Evolutionary conservation across 2,329 filamentous ascomycete species (phyloP), one percentile per base, ranked within the genome.

Genomic region (Fusarium pseudoanthophilum): DNA sequence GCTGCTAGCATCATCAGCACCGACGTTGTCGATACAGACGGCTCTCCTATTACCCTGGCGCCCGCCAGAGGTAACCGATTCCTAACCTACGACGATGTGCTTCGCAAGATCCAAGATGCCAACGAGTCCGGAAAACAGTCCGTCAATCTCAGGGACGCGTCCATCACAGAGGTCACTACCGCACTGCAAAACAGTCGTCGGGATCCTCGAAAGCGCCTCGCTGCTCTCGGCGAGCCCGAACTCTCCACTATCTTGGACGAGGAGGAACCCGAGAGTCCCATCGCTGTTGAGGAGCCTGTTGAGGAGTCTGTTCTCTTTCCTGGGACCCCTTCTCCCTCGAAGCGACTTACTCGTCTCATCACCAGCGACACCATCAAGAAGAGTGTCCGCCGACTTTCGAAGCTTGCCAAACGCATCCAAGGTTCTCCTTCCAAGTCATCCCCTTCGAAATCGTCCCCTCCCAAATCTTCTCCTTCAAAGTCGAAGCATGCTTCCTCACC

Each of bases 281-380:
- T 72, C 30, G 60, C 77, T 26, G 71, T 77, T 39, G 72, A 68
- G 24, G 72, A 74, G 21, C 76, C 75, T 34, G 69, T 76, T 37
- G 71, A 70, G n/a, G 72, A 74, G 24, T 75, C 76, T 4, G 60
- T 67, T 11, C 46, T 71, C 60, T 72, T 73, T 55, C 64, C 77
- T 4, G 76, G 80, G 48, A 64, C 75, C 45, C 75, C 72, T 55
- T 82, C 80, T 10, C 81, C 81, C 2, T 77, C 74, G 26, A 82
- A 82, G 75, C 75, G 75, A 42, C 65, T 75, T 34, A 69, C 76
- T 30, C 73, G 74, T n/a, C 76, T 78, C 18, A 74, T 78, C 18
- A 71, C 72, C 5, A 79, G 67, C 46, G 79, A 79, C 11, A 67
- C 80, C 5, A 55, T 55, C 56, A 78, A 77, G 73, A 71, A 57